Base-by-base conservation (phyloP, 768 basidiomycete genomes). In the Hypsizygus marmoreus region DNA sequence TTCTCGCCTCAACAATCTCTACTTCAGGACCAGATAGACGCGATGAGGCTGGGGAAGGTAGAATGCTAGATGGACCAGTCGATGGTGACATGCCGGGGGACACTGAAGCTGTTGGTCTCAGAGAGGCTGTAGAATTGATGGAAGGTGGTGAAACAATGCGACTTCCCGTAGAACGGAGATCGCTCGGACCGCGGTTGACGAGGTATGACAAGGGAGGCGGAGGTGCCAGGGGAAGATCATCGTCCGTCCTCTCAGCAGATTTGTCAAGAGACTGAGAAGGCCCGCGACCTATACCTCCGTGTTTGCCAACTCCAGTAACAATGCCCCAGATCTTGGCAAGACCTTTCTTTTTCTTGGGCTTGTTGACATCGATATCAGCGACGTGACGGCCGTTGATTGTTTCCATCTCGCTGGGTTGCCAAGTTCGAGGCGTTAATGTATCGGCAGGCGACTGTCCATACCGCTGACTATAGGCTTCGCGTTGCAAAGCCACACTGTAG, bases 141-240 rank as follows among this genome's bases (percentile, higher is more conserved):
- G 88, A 88, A 10, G 84, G 80, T 4, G 84, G 83, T 12, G 89
- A 88, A 19, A 77, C 72, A 56, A 84, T 85, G 4, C 87, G 80
- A 39, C 71, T 72, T 35, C 69, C 66, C 25, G 51, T 44, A 24
- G 60, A 38, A 22, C 63, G 61, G 32, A 70, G 51, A 12, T 80
- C 74, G 24, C 73, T 72, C 33, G 81, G 77, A n/a, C 77, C 74
- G 31, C 77, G 77, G 45, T 77, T 73, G 50, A 92, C 91, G 36
- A 97, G 77, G 67, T 93, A 95, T 0, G 91, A 91, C 41, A 98
- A 61, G 4, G 92, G 87, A 4, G 95, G 95, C 2, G 95, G 95
- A 1, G 95, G 95, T 2, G 88, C 84, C 30, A 97, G 72, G 3
- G 91, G 93, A 7, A 75, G 64, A 54, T 88, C 82, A 56, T 92